Percentiles rank a stretch among this genome's conserved stretches.
These are phyloP conservation scores for Hygrocybe coccinea DNA, from an alignment of 768 basidiomycete species.

Conservation along the genomic window DNA sequence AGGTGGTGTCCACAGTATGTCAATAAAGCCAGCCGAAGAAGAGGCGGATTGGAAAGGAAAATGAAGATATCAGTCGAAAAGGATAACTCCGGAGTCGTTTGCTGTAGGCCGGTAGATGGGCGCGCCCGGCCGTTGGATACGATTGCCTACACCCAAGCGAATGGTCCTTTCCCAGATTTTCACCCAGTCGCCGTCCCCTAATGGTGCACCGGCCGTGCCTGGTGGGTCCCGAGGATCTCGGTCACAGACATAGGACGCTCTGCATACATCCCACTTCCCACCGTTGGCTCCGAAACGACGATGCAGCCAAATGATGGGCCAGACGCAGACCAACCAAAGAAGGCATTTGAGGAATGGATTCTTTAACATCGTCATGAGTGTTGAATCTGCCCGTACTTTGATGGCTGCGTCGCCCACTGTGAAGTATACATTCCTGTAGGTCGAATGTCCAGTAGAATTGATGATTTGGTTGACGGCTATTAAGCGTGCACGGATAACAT, in stretches of 20 bases:
- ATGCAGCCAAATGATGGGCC: background rate
- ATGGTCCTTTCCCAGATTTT: conserved; percentile 6
- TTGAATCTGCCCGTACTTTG: background rate
- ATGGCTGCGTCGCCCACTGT: background rate
- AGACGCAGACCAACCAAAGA: no score
- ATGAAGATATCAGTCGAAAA: conserved; percentile 7
- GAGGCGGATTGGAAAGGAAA: no score
- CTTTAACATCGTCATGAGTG: conserved; percentile 1
- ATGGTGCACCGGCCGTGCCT: background rate
- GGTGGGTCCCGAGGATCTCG: conserved; percentile 1
- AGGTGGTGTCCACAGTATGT: no score
- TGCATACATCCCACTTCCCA: conserved; percentile 4
- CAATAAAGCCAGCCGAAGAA: no score
- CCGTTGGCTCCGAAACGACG: conserved; percentile 5
- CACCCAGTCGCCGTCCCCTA: conserved; percentile 4
- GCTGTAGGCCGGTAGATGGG: conserved; percentile 1
- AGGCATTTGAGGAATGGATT: no score
- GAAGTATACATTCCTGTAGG: background rate
- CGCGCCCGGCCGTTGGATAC: background rate
- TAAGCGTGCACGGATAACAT: no score
- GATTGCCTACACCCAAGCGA: conserved; percentile 1
- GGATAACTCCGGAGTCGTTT: conserved; percentile 2
- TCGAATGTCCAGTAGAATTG: background rate
- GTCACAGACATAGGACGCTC: background rate
- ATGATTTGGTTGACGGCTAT: conserved; percentile 3